A percentile compares a stretch with the other conserved stretches of the same genome.
Conservation (phyloP, 805 yeast genomes). For the Metschnikowia noctiluminum region DNA sequence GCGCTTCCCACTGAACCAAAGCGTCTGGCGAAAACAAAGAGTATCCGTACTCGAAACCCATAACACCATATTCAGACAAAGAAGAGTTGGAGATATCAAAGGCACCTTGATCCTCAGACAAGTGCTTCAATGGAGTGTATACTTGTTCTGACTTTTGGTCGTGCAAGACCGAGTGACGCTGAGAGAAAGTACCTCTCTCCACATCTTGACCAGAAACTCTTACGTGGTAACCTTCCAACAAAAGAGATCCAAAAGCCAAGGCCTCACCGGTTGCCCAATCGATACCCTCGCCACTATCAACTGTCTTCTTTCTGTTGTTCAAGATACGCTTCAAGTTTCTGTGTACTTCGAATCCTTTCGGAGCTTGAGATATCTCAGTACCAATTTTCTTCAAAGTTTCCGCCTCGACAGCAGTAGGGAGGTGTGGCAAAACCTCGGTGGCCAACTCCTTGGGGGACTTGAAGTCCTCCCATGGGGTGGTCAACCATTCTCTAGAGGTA, state of each 20-base stretch:
- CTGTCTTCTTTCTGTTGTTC: constrained; percentile 79
- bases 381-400: constrained; percentile 75
- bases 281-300: constrained; percentile 86
- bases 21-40: constrained; percentile 97
- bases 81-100: constrained; percentile 92
- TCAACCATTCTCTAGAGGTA: constrained; percentile 93
- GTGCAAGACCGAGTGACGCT: constrained; percentile 97
- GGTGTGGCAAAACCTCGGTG: constrained; percentile 90
- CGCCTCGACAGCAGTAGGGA: constrained; percentile 88
- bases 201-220: constrained; percentile 99
- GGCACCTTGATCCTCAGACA: constrained; percentile 77
- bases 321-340: constrained; percentile 94
- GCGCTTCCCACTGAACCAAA: constrained; percentile 98
- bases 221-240: constrained; percentile 90
- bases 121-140: constrained; percentile 80
- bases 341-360: constrained; percentile 85
- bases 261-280: constrained; percentile 99
- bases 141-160: constrained; percentile 86
- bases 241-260: constrained; percentile 90
- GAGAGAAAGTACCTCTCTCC: constrained; percentile 99
- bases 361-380: constrained; percentile 73
- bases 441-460: constrained; percentile 97
- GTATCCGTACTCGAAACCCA: constrained; percentile 99
- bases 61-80: constrained; percentile 96
- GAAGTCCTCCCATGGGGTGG: constrained; percentile 98